Evolutionary conservation across 208 protist species (phyloP).

Genomic region (Leishmania amazonensis): DNA sequence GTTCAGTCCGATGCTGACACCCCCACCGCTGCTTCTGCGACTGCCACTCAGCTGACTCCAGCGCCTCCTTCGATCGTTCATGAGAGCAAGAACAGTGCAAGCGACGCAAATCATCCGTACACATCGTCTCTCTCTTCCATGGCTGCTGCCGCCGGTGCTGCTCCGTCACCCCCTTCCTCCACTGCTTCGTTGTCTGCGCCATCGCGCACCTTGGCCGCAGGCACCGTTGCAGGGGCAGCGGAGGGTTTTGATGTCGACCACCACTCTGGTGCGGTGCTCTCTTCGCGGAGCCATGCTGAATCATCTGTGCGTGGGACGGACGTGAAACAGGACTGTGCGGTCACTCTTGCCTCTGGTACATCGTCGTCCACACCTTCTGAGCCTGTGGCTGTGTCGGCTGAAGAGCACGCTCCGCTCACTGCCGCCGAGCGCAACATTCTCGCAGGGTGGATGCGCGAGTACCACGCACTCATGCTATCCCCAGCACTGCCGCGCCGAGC

Average conservation of each 20-base stretch:
- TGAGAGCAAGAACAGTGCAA: constrained; percentile 1
- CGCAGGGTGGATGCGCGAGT: constrained; percentile 24
- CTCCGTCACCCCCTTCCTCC: not conserved
- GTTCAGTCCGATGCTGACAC: not conserved
- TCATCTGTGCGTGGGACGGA: not conserved
- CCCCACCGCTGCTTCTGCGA: not conserved
- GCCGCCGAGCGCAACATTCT: constrained; percentile 15
- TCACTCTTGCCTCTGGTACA: not conserved
- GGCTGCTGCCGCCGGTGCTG: not conserved
- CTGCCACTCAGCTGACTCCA: not conserved
- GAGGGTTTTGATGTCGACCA: not conserved
- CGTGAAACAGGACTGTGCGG: not conserved
- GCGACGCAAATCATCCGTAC: not conserved
- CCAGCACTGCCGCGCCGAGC: constrained; percentile 17
- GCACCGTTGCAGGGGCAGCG: not conserved
- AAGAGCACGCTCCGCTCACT: not conserved
- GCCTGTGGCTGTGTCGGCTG: not conserved
- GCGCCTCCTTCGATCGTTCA: constrained; percentile 7
- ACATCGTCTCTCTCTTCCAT: not conserved
- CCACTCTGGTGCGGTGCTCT: not conserved
- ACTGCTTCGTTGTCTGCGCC: not conserved
- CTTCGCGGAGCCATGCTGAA: not conserved
- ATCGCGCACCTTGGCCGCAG: not conserved
- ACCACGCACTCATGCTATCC: constrained; percentile 22
- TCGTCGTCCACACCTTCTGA: not conserved